Evolutionary conservation across 108 stramenopile species (phyloP).

Genomic region (Mediolabrus comicus): DNA sequence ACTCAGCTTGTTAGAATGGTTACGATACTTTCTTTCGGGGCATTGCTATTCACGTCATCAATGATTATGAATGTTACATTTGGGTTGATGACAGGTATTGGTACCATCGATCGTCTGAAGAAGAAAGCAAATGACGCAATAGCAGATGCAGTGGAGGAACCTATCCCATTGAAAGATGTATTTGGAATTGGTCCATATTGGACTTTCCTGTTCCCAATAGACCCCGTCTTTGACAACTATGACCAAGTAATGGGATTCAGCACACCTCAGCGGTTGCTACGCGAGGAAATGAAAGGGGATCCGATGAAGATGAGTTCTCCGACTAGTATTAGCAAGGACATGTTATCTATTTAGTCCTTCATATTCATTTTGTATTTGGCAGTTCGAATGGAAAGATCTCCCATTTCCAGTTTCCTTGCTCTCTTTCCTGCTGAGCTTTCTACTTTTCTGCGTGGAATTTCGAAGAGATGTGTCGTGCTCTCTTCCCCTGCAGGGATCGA

Average conservation of each 20-base stretch:
- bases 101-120: constrained; percentile 91
- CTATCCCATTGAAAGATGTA: constrained; percentile 75
- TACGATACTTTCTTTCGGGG: constrained; percentile 60
- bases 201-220: constrained; percentile 78
- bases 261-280: constrained; percentile 72
- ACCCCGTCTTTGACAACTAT: constrained; percentile 84
- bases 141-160: constrained; percentile 69
- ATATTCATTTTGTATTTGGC: no score
- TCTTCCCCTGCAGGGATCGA: background rate
- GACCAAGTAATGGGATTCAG: constrained; percentile 82
- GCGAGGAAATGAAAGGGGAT: constrained; percentile 65
- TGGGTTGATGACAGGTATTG: constrained; percentile 90
- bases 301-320: constrained; percentile 28
- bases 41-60: constrained; percentile 73
- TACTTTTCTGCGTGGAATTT: no score
- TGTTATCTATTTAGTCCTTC: constrained; percentile 31
- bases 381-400: no score
- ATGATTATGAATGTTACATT: constrained; percentile 91
- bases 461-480: no score
- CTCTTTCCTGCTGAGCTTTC: no score
- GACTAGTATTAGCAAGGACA: constrained; percentile 35
- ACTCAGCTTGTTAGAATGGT: constrained; percentile 68
- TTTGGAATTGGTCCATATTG: constrained; percentile 80
- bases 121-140: constrained; percentile 85
- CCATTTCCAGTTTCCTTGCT: no score